These are phyloP conservation scores for Ophiostoma piceae DNA, from an alignment of 2,329 filamentous ascomycete species.

Conservation along the genomic window DNA sequence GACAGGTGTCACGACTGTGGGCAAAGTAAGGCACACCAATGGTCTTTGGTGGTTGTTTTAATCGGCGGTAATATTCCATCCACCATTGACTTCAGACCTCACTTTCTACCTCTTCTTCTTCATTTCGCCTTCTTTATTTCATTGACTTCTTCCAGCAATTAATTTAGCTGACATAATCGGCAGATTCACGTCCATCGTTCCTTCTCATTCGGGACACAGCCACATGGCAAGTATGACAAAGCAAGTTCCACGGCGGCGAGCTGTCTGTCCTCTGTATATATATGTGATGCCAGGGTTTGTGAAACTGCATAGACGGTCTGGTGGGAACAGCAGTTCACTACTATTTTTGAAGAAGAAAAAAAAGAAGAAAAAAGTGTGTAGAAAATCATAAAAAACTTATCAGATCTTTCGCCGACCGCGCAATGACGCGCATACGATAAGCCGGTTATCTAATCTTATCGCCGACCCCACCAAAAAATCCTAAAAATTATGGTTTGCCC, in stretches of 20 bases:
- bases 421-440: conserved; percentile 15
- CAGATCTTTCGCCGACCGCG: background rate
- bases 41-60: background rate
- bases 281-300: background rate
- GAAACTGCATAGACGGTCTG: background rate
- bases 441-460: conserved; percentile 20
- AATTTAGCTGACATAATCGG: background rate
- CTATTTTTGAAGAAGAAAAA: too few relatives aligned
- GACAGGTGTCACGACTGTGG: background rate
- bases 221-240: background rate
- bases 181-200: background rate
- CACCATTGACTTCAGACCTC: background rate
- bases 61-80: background rate
- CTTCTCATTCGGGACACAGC: background rate
- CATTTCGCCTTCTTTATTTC: background rate
- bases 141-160: background rate
- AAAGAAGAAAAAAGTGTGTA: background rate
- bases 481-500: conserved; percentile 17
- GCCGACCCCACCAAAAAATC: conserved; percentile 20
- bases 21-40: too few relatives aligned
- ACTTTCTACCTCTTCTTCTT: background rate
- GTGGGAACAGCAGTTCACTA: background rate
- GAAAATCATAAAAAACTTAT: background rate
- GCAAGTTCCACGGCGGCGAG: background rate
- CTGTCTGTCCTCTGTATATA: background rate